These are phyloP conservation scores for Aureobasidium uvarum DNA, from an alignment of 2,329 filamentous ascomycete species.

Conservation along the genomic window DNA sequence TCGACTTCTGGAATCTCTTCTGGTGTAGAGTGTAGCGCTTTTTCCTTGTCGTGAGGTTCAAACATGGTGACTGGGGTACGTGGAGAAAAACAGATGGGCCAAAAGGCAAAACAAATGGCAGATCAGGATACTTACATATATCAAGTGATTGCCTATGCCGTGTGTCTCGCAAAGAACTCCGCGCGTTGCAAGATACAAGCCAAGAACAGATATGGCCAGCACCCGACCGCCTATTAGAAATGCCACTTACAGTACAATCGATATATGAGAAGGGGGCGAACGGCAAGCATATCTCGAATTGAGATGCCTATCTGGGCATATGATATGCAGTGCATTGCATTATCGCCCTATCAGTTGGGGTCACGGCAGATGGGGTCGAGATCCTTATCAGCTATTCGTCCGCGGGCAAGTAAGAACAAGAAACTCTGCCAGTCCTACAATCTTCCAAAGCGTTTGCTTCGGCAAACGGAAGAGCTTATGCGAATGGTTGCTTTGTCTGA, in stretches of 20 bases:
- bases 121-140: background rate
- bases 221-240: constrained; percentile 11
- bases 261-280: background rate
- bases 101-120: background rate
- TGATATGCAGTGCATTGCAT: constrained; percentile 17
- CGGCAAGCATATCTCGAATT: background rate
- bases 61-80: background rate
- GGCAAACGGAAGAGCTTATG: background rate
- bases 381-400: constrained; percentile 15
- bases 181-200: background rate
- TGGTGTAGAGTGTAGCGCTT: constrained; percentile 8
- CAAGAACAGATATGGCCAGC: constrained; percentile 1
- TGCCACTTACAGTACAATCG: background rate
- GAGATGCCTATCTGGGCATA: constrained; percentile 15
- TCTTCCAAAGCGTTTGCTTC: background rate
- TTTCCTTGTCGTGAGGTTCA: constrained; percentile 21
- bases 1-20: constrained; percentile 14
- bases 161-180: background rate
- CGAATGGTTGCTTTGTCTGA: background rate
- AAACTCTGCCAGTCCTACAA: background rate
- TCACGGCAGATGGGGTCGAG: background rate
- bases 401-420: background rate
- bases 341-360: constrained; percentile 22
- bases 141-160: background rate
- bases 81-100: background rate